Base-by-base conservation (phyloP, 2,329 filamentous ascomycete species). In the Alternaria consortialis region DNA sequence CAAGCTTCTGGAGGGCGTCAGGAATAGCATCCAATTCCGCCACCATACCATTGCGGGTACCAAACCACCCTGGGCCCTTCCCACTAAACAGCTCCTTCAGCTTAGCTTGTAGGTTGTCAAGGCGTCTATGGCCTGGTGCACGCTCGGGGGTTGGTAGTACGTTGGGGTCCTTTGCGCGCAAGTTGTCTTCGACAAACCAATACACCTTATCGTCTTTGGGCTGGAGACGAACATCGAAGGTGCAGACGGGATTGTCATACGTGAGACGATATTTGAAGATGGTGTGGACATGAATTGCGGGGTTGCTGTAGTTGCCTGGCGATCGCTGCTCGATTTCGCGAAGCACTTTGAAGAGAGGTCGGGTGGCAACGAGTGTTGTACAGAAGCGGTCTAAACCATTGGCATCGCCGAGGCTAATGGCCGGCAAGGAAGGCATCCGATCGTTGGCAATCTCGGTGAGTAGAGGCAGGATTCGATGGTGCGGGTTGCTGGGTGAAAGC, bases 401-500 rank as follows among this genome's bases (percentile, higher is more conserved):
- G 23, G 60, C 52, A 34, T 80, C 83, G 73, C 81, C 80, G 66
- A 88, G 87, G 60, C 87, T 83, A 2, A 88, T 76, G 4, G 76
- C 80, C 56, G 84, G 83, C 58, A 91, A 80, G 39, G 84, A 80
- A 67, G 90, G 87, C 15, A 84, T 55, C 61, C 78, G 83, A 74
- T 83, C 80, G 71, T 90, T 90, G 61, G 89, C 84, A 7, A 89
- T 80, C 4, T 80, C 81, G 54, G 84, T 84, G 60, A 93, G 81
- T 44, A 86, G 80, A 65, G 89, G 86, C 20, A 84, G 79, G 12
- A 91, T 83, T 17, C 88, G 85, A 44, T 89, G 80, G 70, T 93
- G 91, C 2, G 91, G 91, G 68, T 91, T 92, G 12, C 82, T 83
- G 13, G 81, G 80, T 40, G 89, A 84, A 20, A 94, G 81, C 27